Evolutionary conservation across 78 protist species (phyloP).

Genomic region (Chrysochromulina tobinii): DNA sequence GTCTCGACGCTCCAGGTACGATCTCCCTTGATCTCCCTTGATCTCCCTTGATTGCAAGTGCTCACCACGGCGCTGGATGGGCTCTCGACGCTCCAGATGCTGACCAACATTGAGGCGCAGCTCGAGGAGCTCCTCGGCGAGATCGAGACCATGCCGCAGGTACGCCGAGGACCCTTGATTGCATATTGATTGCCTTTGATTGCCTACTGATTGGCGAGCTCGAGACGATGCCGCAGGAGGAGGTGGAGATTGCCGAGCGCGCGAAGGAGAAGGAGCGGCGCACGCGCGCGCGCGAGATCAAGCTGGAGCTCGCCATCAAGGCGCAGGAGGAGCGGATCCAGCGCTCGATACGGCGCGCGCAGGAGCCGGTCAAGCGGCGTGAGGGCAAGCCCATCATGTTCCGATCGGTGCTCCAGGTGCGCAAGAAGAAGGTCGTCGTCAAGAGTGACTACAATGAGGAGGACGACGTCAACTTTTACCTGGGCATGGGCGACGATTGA

Average conservation of each 20-base stretch:
- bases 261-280: conserved; percentile 41
- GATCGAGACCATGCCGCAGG: background rate
- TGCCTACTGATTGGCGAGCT: no score
- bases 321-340: conserved; percentile 45
- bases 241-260: conserved; percentile 47
- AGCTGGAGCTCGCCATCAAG: conserved; percentile 18
- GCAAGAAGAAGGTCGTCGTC: background rate
- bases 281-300: conserved; percentile 33
- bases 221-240: conserved; percentile 14
- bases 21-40: no score
- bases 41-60: no score
- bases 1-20: background rate
- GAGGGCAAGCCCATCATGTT: conserved; percentile 45
- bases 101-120: conserved; percentile 33
- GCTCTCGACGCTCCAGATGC: conserved; percentile 36
- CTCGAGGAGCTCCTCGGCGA: conserved; percentile 45
- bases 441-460: background rate
- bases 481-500: background rate
- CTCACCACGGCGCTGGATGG: background rate
- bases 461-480: conserved; percentile 21
- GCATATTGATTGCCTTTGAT: no score
- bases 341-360: conserved; percentile 40
- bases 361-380: conserved; percentile 30
- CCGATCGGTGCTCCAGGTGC: background rate
- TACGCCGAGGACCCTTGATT: no score